Conservation (phyloP, 129 eudicot genomes). For the Silybum marianum region DNA sequence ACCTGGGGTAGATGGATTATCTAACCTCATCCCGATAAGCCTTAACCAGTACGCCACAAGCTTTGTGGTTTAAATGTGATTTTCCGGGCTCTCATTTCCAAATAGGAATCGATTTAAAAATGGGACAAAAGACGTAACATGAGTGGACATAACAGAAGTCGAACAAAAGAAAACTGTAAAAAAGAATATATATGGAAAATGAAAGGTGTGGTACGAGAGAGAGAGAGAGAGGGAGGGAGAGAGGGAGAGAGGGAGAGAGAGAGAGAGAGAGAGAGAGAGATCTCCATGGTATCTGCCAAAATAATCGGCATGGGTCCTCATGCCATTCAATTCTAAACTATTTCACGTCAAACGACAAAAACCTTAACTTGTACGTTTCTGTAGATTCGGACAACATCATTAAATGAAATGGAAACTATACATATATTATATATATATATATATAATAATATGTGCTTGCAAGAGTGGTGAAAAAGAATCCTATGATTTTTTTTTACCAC, state of each 20-base stretch:
- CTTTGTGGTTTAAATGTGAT: no score
- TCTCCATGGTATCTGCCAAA: constrained; percentile 1
- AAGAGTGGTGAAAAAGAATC: constrained; percentile 29
- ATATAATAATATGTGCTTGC: not conserved
- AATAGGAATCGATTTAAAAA: not conserved
- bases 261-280: constrained; percentile 7
- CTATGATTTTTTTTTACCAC: constrained; percentile 16
- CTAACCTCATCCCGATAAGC: no score
- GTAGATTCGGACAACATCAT: constrained; percentile 31
- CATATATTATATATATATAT: not conserved
- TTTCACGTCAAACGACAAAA: constrained; percentile 32
- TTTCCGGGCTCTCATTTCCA: not conserved
- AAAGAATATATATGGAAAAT: not conserved
- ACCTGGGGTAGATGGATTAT: no score
- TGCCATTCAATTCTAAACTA: not conserved
- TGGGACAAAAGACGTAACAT: not conserved
- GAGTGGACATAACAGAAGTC: not conserved
- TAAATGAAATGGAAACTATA: constrained; percentile 25
- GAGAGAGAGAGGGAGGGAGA: not conserved
- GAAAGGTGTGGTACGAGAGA: not conserved
- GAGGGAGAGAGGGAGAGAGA: no score
- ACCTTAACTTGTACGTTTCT: constrained; percentile 34
- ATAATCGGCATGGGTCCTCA: constrained; percentile 26
- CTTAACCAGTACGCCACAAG: no score
- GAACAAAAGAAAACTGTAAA: not conserved